A percentile compares a stretch with the other conserved stretches of the same genome.
Evolutionary conservation across 139 green algal species (phyloP).

Genomic region (Tetraselmis striata): DNA sequence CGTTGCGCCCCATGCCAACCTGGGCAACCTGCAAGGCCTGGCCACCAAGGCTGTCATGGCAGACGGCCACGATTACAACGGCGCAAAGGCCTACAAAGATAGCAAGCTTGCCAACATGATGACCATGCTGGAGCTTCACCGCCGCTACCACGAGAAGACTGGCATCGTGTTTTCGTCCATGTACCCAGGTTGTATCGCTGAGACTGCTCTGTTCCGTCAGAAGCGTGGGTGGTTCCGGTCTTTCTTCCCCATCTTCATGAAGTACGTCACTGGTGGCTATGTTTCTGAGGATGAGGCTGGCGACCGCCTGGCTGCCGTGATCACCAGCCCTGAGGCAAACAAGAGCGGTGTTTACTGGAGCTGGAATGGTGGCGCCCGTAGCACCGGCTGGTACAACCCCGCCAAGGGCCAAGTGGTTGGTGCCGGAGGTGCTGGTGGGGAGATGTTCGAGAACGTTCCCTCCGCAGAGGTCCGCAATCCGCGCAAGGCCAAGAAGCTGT

Average conservation of each 20-base stretch:
- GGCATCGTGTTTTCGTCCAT: constrained; percentile 81
- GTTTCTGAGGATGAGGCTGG: constrained; percentile 85
- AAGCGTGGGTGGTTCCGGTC: constrained; percentile 71
- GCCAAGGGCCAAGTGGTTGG: neutral
- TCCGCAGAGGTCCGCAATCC: constrained; percentile 55
- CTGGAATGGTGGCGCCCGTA: constrained; percentile 39
- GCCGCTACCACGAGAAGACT: constrained; percentile 62
- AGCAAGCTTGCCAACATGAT: constrained; percentile 93
- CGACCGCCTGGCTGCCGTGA: constrained; percentile 63
- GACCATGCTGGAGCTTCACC: constrained; percentile 84
- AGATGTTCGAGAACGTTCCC: constrained; percentile 24
- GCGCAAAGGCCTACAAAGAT: constrained; percentile 97
- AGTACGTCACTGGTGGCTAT: constrained; percentile 81
- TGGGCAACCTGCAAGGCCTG: constrained; percentile 82
- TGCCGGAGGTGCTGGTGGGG: neutral
- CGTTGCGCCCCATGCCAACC: constrained; percentile 45
- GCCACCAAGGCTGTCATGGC: constrained; percentile 65
- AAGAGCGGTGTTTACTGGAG: constrained; percentile 80
- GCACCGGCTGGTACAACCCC: neutral
- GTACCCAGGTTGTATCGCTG: constrained; percentile 94
- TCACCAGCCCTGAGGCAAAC: constrained; percentile 46
- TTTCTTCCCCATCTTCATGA: constrained; percentile 92
- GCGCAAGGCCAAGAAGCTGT: constrained; percentile 69
- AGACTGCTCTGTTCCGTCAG: constrained; percentile 88
- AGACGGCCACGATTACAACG: constrained; percentile 79